Percentiles rank a stretch among this genome's conserved stretches.
These are phyloP conservation scores for Alternaria sp. DNA, from an alignment of 2,329 filamentous ascomycete species.

Conservation along the genomic window DNA sequence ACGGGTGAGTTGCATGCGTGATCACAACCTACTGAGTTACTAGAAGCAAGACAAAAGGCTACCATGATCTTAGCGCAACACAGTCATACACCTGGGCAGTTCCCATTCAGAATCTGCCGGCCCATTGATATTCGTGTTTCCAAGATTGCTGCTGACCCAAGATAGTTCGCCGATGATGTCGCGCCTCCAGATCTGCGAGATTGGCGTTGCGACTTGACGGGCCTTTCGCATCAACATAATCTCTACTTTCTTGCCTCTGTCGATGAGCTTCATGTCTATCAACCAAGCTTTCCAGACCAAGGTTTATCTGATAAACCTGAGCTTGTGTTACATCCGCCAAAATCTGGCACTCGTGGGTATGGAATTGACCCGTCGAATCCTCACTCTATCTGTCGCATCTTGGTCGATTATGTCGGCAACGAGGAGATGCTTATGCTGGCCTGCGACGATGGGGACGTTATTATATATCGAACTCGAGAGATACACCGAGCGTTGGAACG, in stretches of 20 bases:
- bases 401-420: constrained; percentile 53
- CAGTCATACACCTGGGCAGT: neutral
- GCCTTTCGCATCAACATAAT: constrained; percentile 54
- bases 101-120: neutral
- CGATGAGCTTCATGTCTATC: constrained; percentile 50
- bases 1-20: constrained; percentile 32
- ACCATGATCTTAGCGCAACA: neutral
- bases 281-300: constrained; percentile 54
- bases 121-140: neutral
- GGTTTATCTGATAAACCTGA: constrained; percentile 41
- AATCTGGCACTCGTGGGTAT: constrained; percentile 31
- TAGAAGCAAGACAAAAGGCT: neutral
- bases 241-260: constrained; percentile 57
- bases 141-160: neutral
- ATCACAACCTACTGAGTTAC: neutral
- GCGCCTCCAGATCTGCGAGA: constrained; percentile 30
- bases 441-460: constrained; percentile 64
- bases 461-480: constrained; percentile 47
- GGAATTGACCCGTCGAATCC: constrained; percentile 46
- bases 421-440: constrained; percentile 58
- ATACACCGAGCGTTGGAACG: constrained; percentile 34
- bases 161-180: constrained; percentile 18
- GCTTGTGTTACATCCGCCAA: constrained; percentile 49
- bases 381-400: constrained; percentile 54
- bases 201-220: constrained; percentile 56